Conservation (phyloP, 75 land plant genomes). For the Selaginella moellendorffii region DNA sequence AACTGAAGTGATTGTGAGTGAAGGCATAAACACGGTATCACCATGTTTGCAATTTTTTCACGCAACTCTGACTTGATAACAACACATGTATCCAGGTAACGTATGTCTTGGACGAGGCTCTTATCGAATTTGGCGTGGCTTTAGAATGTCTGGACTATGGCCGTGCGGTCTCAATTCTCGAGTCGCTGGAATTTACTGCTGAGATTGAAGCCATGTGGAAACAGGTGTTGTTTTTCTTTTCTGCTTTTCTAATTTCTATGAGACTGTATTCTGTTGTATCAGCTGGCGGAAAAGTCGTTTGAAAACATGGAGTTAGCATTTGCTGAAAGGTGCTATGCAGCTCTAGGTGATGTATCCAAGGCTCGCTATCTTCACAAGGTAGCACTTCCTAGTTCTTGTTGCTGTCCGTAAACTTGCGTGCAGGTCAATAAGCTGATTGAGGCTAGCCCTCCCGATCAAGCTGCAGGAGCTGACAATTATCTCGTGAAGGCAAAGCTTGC, state of each 20-base stretch:
- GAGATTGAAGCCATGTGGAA: conserved; percentile 33
- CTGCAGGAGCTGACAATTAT: conserved; percentile 15
- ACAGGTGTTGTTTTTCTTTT: conserved; percentile 15
- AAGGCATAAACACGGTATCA: conserved; percentile 21
- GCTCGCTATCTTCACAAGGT: conserved; percentile 30
- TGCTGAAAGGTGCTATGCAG: conserved; percentile 27
- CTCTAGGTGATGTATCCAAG: conserved; percentile 28
- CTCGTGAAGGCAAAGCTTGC: conserved; percentile 18
- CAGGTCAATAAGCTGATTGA: conserved; percentile 20
- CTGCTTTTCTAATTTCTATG: not conserved
- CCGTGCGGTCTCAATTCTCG: conserved; percentile 23
- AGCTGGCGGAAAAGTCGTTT: conserved; percentile 24
- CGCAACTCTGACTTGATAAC: not conserved
- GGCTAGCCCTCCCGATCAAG: conserved; percentile 11
- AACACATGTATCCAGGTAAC: conserved; percentile 19
- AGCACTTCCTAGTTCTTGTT: not conserved
- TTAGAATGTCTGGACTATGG: conserved; percentile 21
- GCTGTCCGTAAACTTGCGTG: not conserved
- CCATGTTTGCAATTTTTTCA: not conserved
- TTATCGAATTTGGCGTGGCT: conserved; percentile 28
- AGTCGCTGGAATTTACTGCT: conserved; percentile 22
- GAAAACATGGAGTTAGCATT: conserved; percentile 15
- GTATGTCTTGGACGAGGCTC: conserved; percentile 29
- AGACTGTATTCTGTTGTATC: conserved; percentile 7
- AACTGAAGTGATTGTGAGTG: conserved; percentile 28